A percentile compares a stretch with the other conserved stretches of the same genome.
Evolutionary conservation across 345 rosid genomes (phyloP).

Genomic region (Salix exigua): DNA sequence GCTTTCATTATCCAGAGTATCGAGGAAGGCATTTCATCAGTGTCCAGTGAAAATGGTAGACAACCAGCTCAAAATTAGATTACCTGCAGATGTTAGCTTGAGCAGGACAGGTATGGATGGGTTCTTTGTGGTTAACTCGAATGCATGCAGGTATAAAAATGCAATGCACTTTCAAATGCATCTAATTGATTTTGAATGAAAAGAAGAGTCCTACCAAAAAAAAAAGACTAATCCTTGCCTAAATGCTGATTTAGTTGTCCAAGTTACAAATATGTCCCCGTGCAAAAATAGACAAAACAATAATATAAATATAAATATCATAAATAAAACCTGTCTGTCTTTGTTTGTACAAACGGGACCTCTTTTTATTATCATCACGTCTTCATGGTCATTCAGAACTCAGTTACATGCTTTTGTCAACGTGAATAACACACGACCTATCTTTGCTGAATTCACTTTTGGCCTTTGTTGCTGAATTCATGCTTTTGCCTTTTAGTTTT

Average conservation of each 20-base stretch:
- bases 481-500: not conserved
- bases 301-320: not conserved
- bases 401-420: not conserved
- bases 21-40: constrained; percentile 70
- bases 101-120: constrained; percentile 23
- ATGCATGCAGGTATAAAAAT: not conserved
- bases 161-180: not conserved
- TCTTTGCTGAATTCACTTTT: not conserved
- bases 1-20: constrained; percentile 53
- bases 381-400: not conserved
- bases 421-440: not conserved
- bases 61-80: constrained; percentile 27
- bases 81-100: constrained; percentile 11
- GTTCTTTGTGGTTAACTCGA: not conserved
- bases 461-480: not conserved
- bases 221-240: not conserved
- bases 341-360: not conserved
- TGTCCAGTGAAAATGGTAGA: constrained; percentile 25
- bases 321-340: not conserved
- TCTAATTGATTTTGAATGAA: not conserved
- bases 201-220: not conserved
- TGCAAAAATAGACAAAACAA: not conserved
- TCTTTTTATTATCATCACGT: not conserved
- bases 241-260: not conserved
- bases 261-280: not conserved